Percentiles rank a stretch among this genome's conserved stretches.
These are phyloP conservation scores for Phyllachora maydis DNA, from an alignment of 2,329 filamentous ascomycete species.

Conservation along the genomic window DNA sequence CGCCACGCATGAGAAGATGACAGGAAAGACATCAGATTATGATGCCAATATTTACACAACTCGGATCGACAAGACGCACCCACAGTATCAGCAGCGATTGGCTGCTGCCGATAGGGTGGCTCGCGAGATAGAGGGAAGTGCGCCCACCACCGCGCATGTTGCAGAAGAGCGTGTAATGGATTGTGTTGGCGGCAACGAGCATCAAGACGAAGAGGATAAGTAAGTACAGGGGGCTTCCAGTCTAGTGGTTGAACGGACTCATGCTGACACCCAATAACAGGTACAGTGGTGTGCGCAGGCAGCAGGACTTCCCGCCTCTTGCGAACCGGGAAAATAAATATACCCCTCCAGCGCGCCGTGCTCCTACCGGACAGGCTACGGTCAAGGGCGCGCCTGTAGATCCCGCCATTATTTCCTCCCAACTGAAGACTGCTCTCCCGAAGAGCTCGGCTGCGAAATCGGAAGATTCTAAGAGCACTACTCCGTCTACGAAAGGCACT, in stretches of 20 bases:
- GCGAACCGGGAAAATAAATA: slow-evolving; percentile 47
- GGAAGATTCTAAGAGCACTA: slow-evolving; percentile 13
- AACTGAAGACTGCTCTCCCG: slow-evolving; percentile 30
- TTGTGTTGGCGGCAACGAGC: slow-evolving; percentile 38
- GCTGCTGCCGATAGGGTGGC: slow-evolving; percentile 69
- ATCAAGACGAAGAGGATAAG: slow-evolving; percentile 85
- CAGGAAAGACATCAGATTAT: slow-evolving; percentile 77
- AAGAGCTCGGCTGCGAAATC: slow-evolving; percentile 19
- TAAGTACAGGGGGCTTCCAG: slow-evolving; percentile 17
- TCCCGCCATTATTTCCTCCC: slow-evolving; percentile 79
- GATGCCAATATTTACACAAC: slow-evolving; percentile 94
- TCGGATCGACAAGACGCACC: slow-evolving; percentile 64
- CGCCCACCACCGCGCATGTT: slow-evolving; percentile 58
- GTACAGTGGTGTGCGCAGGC: slow-evolving; percentile 77
- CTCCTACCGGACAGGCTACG: slow-evolving; percentile 52
- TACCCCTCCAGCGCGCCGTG: slow-evolving; percentile 71
- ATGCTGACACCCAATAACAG: slow-evolving; percentile 17
- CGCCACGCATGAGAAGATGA: slow-evolving; percentile 67
- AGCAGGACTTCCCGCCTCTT: slow-evolving; percentile 48
- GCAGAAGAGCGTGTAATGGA: slow-evolving; percentile 73
- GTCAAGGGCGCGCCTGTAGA: slow-evolving; percentile 63
- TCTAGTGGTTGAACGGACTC: too few relatives aligned
- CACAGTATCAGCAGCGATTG: slow-evolving; percentile 57
- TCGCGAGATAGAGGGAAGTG: slow-evolving; percentile 68
- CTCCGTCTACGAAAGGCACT: slow-evolving; percentile 7